Base-by-base conservation (phyloP, 1,139 yeast species). In the Kazachstania sp. region DNA sequence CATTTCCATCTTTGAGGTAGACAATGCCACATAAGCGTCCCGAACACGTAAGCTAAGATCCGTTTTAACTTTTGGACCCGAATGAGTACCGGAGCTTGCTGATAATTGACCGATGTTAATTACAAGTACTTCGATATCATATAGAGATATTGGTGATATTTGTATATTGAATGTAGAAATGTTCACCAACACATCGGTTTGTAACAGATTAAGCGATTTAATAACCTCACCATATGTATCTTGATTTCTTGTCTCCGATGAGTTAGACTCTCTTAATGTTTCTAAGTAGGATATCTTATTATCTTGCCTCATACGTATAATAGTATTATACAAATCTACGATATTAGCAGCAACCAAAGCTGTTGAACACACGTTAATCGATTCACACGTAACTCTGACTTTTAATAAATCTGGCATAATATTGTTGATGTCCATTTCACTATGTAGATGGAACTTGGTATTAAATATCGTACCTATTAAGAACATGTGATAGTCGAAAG, bases 401-500 rank as follows among this genome's bases (percentile, higher is more conserved):
- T 76, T 76, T 19, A 90, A 68, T 48, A 78, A 76, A 59, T 87
- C 95, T 48, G 78, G 78, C 28, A 73, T 57, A 9, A 58, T 43
- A 16, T 62, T 66, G 30, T 72, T 59, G 40, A 70, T 70, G 47
- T 77, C 82, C 57, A 75, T 78, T 59, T 83, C 86, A 61, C 90
- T 90, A 60, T 76, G 82, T 32, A 87, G 71, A 38, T 80, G 80
- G 37, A 83, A 66, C 6, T 75, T 70, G 30, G 80, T 69, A 1
- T 71, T 69, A 20, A 71, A 67, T 31, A 83, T 62, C 26, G 74
- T 73, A 1, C 79, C 76, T 45, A 90, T 75, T 16, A 86, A 76
- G 65, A 92, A 87, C 23, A 86, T 79, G 60, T 90, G 96, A 60
- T 81, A 86, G 60, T 92, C 97, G 59, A 90, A 79, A 0, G 92